Evolutionary conservation across 805 yeast genomes (phyloP).

Genomic region (Sugiyamaella americana): DNA sequence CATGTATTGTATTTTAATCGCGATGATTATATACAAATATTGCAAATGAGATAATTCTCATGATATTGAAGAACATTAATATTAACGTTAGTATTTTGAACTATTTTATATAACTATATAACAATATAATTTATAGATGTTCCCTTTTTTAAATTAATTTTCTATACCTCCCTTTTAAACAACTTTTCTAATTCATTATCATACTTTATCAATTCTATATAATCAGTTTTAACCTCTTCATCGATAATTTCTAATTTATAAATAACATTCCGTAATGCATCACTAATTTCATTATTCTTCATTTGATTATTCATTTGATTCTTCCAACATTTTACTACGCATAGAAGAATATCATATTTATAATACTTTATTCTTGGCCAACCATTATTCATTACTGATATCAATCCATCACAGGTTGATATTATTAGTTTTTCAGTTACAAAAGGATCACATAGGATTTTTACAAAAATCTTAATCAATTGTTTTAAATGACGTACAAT

Average conservation of each 20-base stretch:
- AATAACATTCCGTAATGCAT: not conserved
- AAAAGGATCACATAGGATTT: slow-evolving; percentile 29
- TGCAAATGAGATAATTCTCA: no score
- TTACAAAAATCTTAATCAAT: slow-evolving; percentile 21
- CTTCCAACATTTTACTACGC: slow-evolving; percentile 21
- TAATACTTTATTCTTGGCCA: slow-evolving; percentile 27
- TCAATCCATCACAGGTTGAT: slow-evolving; percentile 15
- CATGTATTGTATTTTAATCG: not conserved
- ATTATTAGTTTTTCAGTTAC: slow-evolving; percentile 18
- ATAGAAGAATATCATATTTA: slow-evolving; percentile 25
- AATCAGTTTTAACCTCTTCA: not conserved
- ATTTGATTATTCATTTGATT: not conserved
- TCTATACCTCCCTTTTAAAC: no score
- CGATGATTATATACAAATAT: not conserved
- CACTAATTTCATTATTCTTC: not conserved
- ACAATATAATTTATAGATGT: no score
- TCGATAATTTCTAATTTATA: not conserved
- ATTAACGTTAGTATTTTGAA: no score
- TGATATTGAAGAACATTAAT: no score
- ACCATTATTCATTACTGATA: slow-evolving; percentile 14
- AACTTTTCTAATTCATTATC: not conserved
- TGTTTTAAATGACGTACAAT: slow-evolving; percentile 23
- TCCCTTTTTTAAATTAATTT: no score
- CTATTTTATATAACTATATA: no score
- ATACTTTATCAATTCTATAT: not conserved